phyloP scores from a whole-genome alignment of 1,284 basidiomycete species.

The Retiboletus flavoniger region DNA sequence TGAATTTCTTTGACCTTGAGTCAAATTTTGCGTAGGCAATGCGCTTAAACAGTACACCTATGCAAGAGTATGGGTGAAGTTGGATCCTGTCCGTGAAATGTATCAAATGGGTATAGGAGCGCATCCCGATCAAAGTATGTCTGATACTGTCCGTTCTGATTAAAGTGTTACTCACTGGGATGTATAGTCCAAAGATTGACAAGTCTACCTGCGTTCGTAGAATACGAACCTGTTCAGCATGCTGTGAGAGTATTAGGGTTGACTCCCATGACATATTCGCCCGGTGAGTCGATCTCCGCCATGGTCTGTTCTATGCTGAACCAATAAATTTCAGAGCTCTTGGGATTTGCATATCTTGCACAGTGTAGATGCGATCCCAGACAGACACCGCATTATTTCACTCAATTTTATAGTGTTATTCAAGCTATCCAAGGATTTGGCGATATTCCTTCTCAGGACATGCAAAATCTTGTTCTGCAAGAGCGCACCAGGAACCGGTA shows the following conservation, averaged over 20 bases:
- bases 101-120: constrained; percentile 71
- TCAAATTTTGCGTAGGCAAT: constrained; percentile 28
- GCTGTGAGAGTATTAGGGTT: constrained; percentile 56
- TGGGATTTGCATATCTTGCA: constrained; percentile 72
- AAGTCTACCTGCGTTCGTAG: constrained; percentile 41
- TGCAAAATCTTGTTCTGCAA: constrained; percentile 56
- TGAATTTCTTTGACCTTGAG: not conserved
- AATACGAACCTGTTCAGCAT: constrained; percentile 38
- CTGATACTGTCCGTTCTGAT: not conserved
- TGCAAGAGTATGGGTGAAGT: constrained; percentile 47
- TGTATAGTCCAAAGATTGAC: constrained; percentile 52
- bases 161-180: constrained; percentile 9
- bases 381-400: constrained; percentile 61
- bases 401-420: constrained; percentile 52
- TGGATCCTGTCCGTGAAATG: constrained; percentile 62
- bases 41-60: constrained; percentile 43
- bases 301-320: not conserved
- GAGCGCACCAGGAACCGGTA: constrained; percentile 67
- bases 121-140: constrained; percentile 71
- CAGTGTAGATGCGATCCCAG: constrained; percentile 76
- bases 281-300: constrained; percentile 42
- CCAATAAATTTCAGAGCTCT: constrained; percentile 47
- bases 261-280: constrained; percentile 61
- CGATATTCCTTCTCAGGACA: constrained; percentile 40
- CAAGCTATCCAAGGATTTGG: constrained; percentile 46